A percentile compares a stretch with the other conserved stretches of the same genome.
Conservation (phyloP, 73 alveolate genomes). For the Paraurostyla sp. region DNA sequence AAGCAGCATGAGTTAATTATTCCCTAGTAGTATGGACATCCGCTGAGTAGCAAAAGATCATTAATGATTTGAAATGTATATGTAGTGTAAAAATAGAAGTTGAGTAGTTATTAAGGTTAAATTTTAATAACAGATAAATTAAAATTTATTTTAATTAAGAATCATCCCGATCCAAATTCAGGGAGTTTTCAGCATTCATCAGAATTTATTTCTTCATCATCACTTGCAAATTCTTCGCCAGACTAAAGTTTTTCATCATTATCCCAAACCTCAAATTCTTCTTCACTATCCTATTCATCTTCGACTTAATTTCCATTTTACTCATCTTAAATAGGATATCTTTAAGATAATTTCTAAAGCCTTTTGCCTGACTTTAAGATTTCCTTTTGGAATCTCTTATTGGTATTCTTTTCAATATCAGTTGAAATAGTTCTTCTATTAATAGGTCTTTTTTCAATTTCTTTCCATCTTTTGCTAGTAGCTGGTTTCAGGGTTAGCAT, state of each 20-base stretch:
- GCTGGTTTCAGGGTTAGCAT: slow-evolving; percentile 85
- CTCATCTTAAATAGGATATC: slow-evolving; percentile 17
- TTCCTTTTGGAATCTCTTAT: slow-evolving; percentile 48
- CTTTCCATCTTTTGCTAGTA: slow-evolving; percentile 72
- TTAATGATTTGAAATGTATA: neutral
- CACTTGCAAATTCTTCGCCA: slow-evolving; percentile 35
- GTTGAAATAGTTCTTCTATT: slow-evolving; percentile 81
- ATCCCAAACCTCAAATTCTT: neutral
- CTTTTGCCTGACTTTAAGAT: slow-evolving; percentile 20
- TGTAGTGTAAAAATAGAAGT: neutral
- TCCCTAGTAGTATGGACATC: slow-evolving; percentile 40
- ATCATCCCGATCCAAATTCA: neutral
- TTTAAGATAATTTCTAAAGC: neutral
- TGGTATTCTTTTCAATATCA: slow-evolving; percentile 43
- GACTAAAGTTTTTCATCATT: slow-evolving; percentile 27
- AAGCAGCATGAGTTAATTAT: neutral
- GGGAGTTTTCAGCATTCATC: slow-evolving; percentile 13
- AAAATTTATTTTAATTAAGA: slow-evolving; percentile 4
- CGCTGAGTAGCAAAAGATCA: neutral
- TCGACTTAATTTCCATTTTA: neutral
- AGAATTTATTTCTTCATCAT: slow-evolving; percentile 45
- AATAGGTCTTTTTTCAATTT: slow-evolving; percentile 85
- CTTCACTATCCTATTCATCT: neutral
- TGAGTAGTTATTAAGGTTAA: neutral
- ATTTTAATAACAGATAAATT: neutral